A percentile compares a stretch with the other conserved stretches of the same genome.
Conservation (phyloP, 1,284 basidiomycete species). For the Fomitopsis betulina region DNA sequence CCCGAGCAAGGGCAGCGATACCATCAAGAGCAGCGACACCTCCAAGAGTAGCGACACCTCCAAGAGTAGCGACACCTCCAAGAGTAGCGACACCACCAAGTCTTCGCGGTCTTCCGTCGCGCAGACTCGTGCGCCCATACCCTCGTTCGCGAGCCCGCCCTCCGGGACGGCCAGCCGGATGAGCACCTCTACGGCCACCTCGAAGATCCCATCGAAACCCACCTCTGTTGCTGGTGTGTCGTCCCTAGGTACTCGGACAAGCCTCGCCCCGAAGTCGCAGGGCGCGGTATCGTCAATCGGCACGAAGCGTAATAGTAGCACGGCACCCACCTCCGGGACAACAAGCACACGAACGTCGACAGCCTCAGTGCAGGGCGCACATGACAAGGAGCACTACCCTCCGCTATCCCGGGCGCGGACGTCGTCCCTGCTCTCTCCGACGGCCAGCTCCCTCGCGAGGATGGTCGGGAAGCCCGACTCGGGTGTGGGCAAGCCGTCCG, state of each 20-base stretch:
- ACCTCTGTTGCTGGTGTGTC: conserved; percentile 29
- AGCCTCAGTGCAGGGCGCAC: not conserved
- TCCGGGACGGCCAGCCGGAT: conserved; percentile 14
- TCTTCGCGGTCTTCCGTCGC: conserved; percentile 13
- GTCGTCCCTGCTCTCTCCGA: conserved; percentile 66
- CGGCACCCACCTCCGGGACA: conserved; percentile 15
- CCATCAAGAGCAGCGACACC: conserved; percentile 9
- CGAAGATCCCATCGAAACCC: conserved; percentile 22
- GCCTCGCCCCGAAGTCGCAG: conserved; percentile 13
- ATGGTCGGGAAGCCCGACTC: conserved; percentile 15
- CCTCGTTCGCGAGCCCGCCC: conserved; percentile 22
- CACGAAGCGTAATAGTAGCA: conserved; percentile 20
- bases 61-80: conserved; percentile 10
- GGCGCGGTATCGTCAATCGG: conserved; percentile 36
- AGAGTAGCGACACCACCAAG: conserved; percentile 10
- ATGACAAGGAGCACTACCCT: conserved; percentile 3
- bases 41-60: conserved; percentile 11
- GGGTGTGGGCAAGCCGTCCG: not conserved
- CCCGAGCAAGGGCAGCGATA: conserved; percentile 8
- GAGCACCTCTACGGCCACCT: conserved; percentile 12
- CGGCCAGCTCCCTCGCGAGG: conserved; percentile 74
- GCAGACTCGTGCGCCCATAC: conserved; percentile 25
- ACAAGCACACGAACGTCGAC: conserved; percentile 3
- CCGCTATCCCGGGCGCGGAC: conserved; percentile 14
- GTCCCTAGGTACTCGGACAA: conserved; percentile 33